These are phyloP conservation scores for Candida oleophila DNA, from an alignment of 805 yeast species.

Conservation along the genomic window DNA sequence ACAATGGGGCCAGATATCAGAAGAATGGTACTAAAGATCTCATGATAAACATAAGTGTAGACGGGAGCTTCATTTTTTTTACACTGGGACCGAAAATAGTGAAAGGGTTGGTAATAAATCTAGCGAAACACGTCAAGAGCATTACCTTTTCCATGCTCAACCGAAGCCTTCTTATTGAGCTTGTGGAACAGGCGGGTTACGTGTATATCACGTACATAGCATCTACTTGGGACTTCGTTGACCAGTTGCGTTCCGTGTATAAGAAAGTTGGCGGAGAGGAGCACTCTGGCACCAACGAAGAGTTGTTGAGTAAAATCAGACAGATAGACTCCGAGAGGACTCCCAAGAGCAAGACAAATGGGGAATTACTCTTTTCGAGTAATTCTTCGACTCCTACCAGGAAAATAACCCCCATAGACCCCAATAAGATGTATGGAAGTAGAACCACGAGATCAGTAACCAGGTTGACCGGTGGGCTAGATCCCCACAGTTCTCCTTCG, in stretches of 20 bases:
- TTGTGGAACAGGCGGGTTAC: slow-evolving; percentile 9
- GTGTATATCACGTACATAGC: slow-evolving; percentile 10
- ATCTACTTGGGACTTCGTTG: slow-evolving; percentile 10
- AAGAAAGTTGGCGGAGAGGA: slow-evolving; percentile 3
- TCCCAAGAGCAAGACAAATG: neutral
- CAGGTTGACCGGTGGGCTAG: neutral
- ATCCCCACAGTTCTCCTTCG: neutral
- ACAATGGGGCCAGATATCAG: slow-evolving; percentile 1
- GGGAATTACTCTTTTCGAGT: neutral
- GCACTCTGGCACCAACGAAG: slow-evolving; percentile 7
- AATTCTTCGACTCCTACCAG: neutral
- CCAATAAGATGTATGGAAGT: neutral
- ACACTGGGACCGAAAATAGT: slow-evolving; percentile 8
- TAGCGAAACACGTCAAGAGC: slow-evolving; percentile 9
- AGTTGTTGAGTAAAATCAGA: slow-evolving; percentile 6
- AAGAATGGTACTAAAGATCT: neutral
- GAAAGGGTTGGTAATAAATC: slow-evolving; percentile 9
- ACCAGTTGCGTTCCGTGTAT: slow-evolving; percentile 9
- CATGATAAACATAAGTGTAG: slow-evolving; percentile 3
- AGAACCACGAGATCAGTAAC: neutral
- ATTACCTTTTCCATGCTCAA: slow-evolving; percentile 11
- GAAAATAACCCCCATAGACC: neutral
- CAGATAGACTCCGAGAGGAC: neutral
- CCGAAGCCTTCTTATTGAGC: slow-evolving; percentile 10
- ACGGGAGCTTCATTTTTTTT: slow-evolving; percentile 8